Conservation (phyloP, 2,329 filamentous ascomycete genomes). For the Neofusicoccum parvum region DNA sequence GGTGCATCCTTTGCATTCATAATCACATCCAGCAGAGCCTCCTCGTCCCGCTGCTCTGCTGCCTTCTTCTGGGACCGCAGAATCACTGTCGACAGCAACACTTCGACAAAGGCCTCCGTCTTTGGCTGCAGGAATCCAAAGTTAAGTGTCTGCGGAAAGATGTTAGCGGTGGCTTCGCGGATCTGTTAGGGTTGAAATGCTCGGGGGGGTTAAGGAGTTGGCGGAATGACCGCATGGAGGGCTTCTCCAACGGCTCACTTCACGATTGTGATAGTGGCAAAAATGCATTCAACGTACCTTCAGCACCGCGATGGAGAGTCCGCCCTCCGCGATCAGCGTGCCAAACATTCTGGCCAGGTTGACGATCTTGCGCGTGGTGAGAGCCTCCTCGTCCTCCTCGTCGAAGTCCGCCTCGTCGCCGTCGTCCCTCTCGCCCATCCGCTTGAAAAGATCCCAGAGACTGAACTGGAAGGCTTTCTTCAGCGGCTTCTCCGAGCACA, state of each 20-base stretch:
- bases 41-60: conserved; percentile 52
- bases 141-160: conserved; percentile 64
- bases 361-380: conserved; percentile 62
- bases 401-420: conserved; percentile 60
- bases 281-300: conserved; percentile 43
- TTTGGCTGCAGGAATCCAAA: conserved; percentile 76
- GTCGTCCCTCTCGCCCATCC: conserved; percentile 75
- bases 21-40: conserved; percentile 67
- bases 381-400: conserved; percentile 53
- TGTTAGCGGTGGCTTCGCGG: background rate
- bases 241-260: background rate
- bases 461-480: conserved; percentile 85
- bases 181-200: conserved; percentile 16
- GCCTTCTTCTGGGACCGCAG: conserved; percentile 62
- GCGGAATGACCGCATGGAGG: background rate
- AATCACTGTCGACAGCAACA: conserved; percentile 76
- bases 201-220: background rate
- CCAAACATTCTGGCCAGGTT: conserved; percentile 71
- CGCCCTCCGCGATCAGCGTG: conserved; percentile 62
- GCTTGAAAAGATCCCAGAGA: conserved; percentile 82
- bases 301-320: conserved; percentile 58
- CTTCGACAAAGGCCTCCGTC: conserved; percentile 76
- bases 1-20: conserved; percentile 63
- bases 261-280: background rate
- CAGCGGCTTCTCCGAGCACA: conserved; percentile 75